Evolutionary conservation across 441 rosid genomes (phyloP).

Genomic region (Daphne laureola): DNA sequence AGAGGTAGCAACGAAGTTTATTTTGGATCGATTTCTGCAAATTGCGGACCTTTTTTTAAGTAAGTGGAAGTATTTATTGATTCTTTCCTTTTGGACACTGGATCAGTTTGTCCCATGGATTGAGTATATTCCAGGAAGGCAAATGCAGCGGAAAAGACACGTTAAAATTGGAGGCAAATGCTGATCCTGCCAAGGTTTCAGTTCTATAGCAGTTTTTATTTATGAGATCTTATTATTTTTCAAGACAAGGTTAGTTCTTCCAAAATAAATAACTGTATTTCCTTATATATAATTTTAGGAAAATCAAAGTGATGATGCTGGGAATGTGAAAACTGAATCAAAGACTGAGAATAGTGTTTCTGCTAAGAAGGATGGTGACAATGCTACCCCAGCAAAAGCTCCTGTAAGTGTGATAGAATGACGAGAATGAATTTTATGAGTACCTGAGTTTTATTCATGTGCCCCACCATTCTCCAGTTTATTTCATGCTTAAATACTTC

Average conservation of each 20-base stretch:
- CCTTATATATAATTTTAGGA: slow-evolving; percentile 23
- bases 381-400: slow-evolving; percentile 51
- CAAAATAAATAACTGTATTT: not conserved
- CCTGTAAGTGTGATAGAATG: slow-evolving; percentile 27
- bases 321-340: slow-evolving; percentile 44
- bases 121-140: slow-evolving; percentile 77
- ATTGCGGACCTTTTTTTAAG: not conserved
- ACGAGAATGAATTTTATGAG: slow-evolving; percentile 1
- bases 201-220: slow-evolving; percentile 7
- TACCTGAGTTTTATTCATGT: not conserved
- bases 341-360: slow-evolving; percentile 47
- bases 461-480: slow-evolving; percentile 1
- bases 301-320: slow-evolving; percentile 34
- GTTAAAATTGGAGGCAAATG: slow-evolving; percentile 60
- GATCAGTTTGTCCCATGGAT: slow-evolving; percentile 88
- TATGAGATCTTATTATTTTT: not conserved
- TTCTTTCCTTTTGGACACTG: slow-evolving; percentile 4
- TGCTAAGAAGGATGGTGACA: slow-evolving; percentile 56
- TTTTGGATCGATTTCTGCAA: not conserved
- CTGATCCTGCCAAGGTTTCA: slow-evolving; percentile 52
- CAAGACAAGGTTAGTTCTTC: not conserved
- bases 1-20: slow-evolving; percentile 31
- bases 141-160: slow-evolving; percentile 43
- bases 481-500: slow-evolving; percentile 1
- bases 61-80: not conserved